A percentile compares a stretch with the other conserved stretches of the same genome.
Conservation (phyloP, 768 basidiomycete species). For the Tylopilus intermedius region DNA sequence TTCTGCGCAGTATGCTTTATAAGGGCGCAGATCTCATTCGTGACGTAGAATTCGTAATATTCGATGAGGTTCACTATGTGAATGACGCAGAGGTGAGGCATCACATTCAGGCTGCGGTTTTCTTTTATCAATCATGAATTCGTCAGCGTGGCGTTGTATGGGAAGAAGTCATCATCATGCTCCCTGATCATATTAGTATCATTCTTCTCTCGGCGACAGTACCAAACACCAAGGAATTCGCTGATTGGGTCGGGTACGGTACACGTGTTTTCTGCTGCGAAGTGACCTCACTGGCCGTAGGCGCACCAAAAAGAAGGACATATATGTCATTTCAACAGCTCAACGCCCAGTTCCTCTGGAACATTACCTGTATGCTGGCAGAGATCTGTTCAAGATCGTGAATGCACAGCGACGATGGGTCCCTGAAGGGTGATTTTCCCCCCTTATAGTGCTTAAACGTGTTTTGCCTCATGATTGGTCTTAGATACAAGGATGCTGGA, state of each 20-base stretch:
- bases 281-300: slow-evolving; percentile 37
- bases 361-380: slow-evolving; percentile 93
- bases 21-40: slow-evolving; percentile 98
- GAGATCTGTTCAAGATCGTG: slow-evolving; percentile 90
- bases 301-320: slow-evolving; percentile 98
- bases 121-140: slow-evolving; percentile 13
- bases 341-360: slow-evolving; percentile 96
- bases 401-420: slow-evolving; percentile 67
- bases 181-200: slow-evolving; percentile 97
- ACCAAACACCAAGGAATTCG: slow-evolving; percentile 96
- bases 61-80: slow-evolving; percentile 99
- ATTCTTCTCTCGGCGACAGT: slow-evolving; percentile 96
- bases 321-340: slow-evolving; percentile 95
- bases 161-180: slow-evolving; percentile 99
- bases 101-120: slow-evolving; percentile 2
- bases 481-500: slow-evolving; percentile 83
- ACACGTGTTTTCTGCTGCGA: slow-evolving; percentile 5
- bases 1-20: slow-evolving; percentile 95
- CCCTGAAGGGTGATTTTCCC: slow-evolving; percentile 62
- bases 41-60: slow-evolving; percentile 99
- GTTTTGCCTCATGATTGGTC: slow-evolving; percentile 3
- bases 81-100: slow-evolving; percentile 89
- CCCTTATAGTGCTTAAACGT: not conserved
- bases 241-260: slow-evolving; percentile 96
- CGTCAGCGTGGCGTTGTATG: slow-evolving; percentile 93